Evolutionary conservation across 2,329 filamentous ascomycete species (phyloP), one percentile per base, ranked within the genome.

Genomic region (Cryoendolithus antarcticus): DNA sequence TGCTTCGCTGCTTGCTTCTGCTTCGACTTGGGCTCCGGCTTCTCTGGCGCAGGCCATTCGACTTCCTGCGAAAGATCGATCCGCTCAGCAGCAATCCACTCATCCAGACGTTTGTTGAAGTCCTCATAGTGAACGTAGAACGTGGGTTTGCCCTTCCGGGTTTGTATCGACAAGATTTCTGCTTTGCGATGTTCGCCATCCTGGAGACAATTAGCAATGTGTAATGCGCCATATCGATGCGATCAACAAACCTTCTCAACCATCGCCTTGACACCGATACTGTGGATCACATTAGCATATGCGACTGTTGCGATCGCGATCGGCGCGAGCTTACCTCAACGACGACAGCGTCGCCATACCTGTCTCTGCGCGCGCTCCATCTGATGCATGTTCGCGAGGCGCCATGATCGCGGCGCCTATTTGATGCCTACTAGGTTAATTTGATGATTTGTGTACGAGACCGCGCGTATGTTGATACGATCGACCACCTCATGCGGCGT

Each of bases 81-180:
- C 28, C 91, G 76, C 29, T 75, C 71, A 24, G 82, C 74, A 2
- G 82, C 72, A 7, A 98, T 80, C 91, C 91, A 98, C 68, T 98
- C 91, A 51, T 80, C 75, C 27, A 80, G 66, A 68, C 77, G 76
- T 53, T 96, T 96, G 65, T 96, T 96, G 74, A 95, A 96, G 55
- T 93, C 93, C 57, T 94, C 86, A 60, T 95, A 96, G 61, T 96
- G 93, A 54, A 93, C 93, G 62, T 95, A 95, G 57, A 89, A 95
- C 39, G 84, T 82, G 30, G 85, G 81, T 10, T 82, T 80, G 54
- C 85, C 89, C 62, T 93, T 93, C 13, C 84, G 82, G 43, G 88
- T 84, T 56, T 84, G 81, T 51, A 96, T 93, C 43, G 86, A 91
- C n/a, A 98, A 68, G 46, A 98, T 94, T 61, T 98, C 91, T 52